Conservation (phyloP, 768 basidiomycete genomes). For the Lanmaoa rubissima region DNA sequence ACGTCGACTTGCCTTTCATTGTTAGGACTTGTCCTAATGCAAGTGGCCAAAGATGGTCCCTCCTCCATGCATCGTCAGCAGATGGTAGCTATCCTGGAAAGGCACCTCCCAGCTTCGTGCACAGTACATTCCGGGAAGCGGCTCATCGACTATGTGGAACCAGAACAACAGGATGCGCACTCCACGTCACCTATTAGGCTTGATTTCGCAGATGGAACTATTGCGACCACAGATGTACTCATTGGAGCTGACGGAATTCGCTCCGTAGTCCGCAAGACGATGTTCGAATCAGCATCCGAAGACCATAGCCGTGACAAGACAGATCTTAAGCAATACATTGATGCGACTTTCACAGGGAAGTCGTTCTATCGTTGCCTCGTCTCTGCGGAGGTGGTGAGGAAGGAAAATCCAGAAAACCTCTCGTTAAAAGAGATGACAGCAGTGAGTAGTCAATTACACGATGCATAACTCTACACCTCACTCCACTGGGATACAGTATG, state of each 20-base stretch:
- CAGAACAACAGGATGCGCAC: slow-evolving; percentile 20
- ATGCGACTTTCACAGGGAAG: slow-evolving; percentile 43
- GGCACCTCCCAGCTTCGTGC: slow-evolving; percentile 18
- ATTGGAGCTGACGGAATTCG: slow-evolving; percentile 47
- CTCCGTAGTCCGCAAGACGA: slow-evolving; percentile 24
- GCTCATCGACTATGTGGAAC: slow-evolving; percentile 15
- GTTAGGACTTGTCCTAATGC: not conserved
- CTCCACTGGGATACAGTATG: slow-evolving; percentile 10
- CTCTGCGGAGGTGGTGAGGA: slow-evolving; percentile 30
- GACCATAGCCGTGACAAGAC: not conserved
- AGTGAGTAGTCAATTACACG: slow-evolving; percentile 18
- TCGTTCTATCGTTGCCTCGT: slow-evolving; percentile 39
- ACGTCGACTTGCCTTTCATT: not conserved
- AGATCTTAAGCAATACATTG: slow-evolving; percentile 10
- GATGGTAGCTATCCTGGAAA: slow-evolving; percentile 19
- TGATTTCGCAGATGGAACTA: slow-evolving; percentile 14
- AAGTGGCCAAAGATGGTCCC: slow-evolving; percentile 5
- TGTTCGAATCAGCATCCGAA: slow-evolving; percentile 21
- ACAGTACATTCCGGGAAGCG: slow-evolving; percentile 19
- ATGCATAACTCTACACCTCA: slow-evolving; percentile 2
- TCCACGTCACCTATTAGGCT: slow-evolving; percentile 20
- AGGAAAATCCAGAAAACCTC: slow-evolving; percentile 22
- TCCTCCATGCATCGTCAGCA: slow-evolving; percentile 23
- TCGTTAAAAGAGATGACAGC: slow-evolving; percentile 16
- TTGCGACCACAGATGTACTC: slow-evolving; percentile 38